These are phyloP conservation scores for Thermothelomyces thermophilus DNA, from an alignment of 2,329 filamentous ascomycete genomes.

Conservation along the genomic window DNA sequence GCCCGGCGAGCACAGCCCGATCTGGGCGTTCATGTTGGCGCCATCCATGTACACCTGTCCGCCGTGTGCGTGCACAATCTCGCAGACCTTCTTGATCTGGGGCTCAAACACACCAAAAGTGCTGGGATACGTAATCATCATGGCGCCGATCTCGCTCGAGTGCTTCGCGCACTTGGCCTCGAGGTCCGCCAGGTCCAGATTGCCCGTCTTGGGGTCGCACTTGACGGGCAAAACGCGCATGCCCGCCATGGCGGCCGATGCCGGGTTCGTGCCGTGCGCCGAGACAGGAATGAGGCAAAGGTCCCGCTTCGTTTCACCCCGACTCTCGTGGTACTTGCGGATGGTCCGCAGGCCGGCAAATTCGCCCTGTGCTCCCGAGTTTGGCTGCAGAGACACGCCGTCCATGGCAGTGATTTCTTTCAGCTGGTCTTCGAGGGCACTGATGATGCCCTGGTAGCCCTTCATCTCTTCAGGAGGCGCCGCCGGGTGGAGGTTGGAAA, in stretches of 20 bases:
- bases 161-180: constrained; percentile 85
- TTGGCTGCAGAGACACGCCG: constrained; percentile 83
- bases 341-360: constrained; percentile 87
- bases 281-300: constrained; percentile 93
- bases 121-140: constrained; percentile 96
- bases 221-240: constrained; percentile 92
- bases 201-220: constrained; percentile 79
- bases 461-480: constrained; percentile 55
- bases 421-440: constrained; percentile 68
- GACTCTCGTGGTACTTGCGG: constrained; percentile 70
- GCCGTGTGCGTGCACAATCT: constrained; percentile 78
- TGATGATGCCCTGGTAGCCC: constrained; percentile 66
- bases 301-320: constrained; percentile 65
- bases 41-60: constrained; percentile 98
- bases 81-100: constrained; percentile 74
- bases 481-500: constrained; percentile 77
- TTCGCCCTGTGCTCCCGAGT: constrained; percentile 93
- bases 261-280: constrained; percentile 92
- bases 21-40: constrained; percentile 98
- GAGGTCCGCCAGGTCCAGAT: constrained; percentile 80
- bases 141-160: constrained; percentile 75
- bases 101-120: constrained; percentile 96
- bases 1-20: constrained; percentile 87
- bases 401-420: constrained; percentile 83
- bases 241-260: constrained; percentile 89